phyloP scores from a whole-genome alignment of 2,329 filamentous ascomycete species.

The Mollisiaceae sp. region DNA sequence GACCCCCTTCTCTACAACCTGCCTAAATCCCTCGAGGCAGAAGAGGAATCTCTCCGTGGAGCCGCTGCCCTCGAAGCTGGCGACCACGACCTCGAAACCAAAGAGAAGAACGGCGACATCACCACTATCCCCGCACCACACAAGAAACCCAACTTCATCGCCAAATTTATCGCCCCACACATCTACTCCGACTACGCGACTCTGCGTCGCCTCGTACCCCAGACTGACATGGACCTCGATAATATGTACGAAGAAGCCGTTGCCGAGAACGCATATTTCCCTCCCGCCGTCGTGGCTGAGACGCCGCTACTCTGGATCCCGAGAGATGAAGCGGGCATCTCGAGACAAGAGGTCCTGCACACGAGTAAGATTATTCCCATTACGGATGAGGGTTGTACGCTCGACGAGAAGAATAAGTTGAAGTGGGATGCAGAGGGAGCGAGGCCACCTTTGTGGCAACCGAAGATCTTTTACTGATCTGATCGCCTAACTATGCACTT shows the following conservation, averaged over 20 bases:
- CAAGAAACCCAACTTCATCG: slow-evolving; percentile 62
- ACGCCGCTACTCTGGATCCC: slow-evolving; percentile 85
- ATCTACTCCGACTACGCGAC: slow-evolving; percentile 74
- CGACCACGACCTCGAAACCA: slow-evolving; percentile 19
- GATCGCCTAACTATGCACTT: not conserved
- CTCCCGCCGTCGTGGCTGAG: slow-evolving; percentile 68
- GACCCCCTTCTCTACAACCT: slow-evolving; percentile 78
- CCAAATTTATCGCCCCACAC: slow-evolving; percentile 79
- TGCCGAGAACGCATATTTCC: slow-evolving; percentile 72
- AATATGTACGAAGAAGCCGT: slow-evolving; percentile 66
- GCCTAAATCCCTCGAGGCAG: slow-evolving; percentile 71
- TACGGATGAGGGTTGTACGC: slow-evolving; percentile 75
- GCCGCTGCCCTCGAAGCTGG: slow-evolving; percentile 32
- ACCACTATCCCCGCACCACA: slow-evolving; percentile 40
- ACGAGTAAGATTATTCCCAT: slow-evolving; percentile 75
- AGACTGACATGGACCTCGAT: slow-evolving; percentile 49
- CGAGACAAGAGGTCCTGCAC: slow-evolving; percentile 76
- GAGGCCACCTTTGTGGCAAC: slow-evolving; percentile 62
- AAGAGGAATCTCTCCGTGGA: slow-evolving; percentile 51
- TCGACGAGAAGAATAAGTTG: slow-evolving; percentile 73
- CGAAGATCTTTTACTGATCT: slow-evolving; percentile 50
- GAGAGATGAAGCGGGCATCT: slow-evolving; percentile 74
- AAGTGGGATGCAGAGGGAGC: slow-evolving; percentile 61
- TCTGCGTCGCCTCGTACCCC: slow-evolving; percentile 72
- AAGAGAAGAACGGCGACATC: slow-evolving; percentile 35